Base-by-base conservation (phyloP, 495 filamentous ascomycete species). In the Aspergillus haitiensis region DNA sequence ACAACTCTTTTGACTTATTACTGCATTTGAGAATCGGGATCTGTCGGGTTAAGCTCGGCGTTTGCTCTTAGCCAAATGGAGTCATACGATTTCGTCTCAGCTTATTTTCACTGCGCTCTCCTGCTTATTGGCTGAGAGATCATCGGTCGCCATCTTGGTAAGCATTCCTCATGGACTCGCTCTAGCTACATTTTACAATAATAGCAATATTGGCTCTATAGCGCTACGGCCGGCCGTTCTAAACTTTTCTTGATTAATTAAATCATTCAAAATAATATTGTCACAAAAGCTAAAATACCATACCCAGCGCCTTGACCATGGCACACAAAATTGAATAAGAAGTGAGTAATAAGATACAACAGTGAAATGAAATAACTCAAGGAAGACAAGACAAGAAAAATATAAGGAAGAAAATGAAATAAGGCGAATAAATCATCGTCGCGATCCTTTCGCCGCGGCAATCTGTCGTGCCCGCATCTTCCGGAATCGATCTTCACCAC, bases 401-500 rank as follows among this genome's bases (percentile, higher is more conserved):
- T 40, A 15, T 34, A 58, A 27, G 42, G 31, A 44, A 44, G 56
- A 48, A 37, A 21, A 18, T 32, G 48, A 53, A 47, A 18, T 51
- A 51, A 5, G 16, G 42, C 7, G 15, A 8, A 27, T 27, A 59
- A 57, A 34, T 56, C 69, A 72, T 53, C 70, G 67, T 52, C 70
- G 70, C 47, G 72, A 68, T 31, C 77, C 77, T 71, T 83, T 85
- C 66, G 80, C 56, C 44, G 73, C 74, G 37, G 77, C 78, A 65
- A 73, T 84, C 70, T 88, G 84, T 73, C 87, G 88, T 65, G 84
- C 83, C 62, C 86, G 89, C 83, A 95, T 90, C 75, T 82, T 86
- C 65, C 88, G 82, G 78, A 95, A 93, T 21, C 89, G 88, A 65
- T 92, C 90, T 69, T 90, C 82, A 52, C 89, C 89, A 59, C 83